These are phyloP conservation scores for Saccharomycopsis olivae DNA, from an alignment of 805 yeast species.

Conservation along the genomic window DNA sequence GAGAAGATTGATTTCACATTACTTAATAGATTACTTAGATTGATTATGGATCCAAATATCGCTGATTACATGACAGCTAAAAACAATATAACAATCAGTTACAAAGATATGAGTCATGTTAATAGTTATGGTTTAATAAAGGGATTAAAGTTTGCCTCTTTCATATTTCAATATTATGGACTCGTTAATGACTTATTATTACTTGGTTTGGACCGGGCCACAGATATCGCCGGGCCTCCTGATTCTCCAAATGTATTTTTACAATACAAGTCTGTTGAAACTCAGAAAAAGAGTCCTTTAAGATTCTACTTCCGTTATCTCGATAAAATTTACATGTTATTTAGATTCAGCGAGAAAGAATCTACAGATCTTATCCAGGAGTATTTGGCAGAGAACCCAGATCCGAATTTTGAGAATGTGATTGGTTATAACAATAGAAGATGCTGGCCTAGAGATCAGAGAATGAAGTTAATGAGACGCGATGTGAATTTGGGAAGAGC, in stretches of 20 bases:
- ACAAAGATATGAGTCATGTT: slow-evolving; percentile 91
- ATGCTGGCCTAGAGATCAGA: slow-evolving; percentile 90
- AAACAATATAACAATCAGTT: slow-evolving; percentile 70
- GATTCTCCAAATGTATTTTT: slow-evolving; percentile 65
- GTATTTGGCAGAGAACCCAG: slow-evolving; percentile 75
- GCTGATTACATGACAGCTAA: slow-evolving; percentile 94
- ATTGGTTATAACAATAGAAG: slow-evolving; percentile 79
- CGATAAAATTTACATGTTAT: slow-evolving; percentile 72
- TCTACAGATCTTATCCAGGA: slow-evolving; percentile 68
- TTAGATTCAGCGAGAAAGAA: slow-evolving; percentile 65
- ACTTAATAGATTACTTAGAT: slow-evolving; percentile 66
- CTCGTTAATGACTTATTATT: slow-evolving; percentile 70
- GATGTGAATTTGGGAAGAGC: slow-evolving; percentile 93
- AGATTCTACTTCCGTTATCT: slow-evolving; percentile 60
- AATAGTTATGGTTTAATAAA: slow-evolving; percentile 81
- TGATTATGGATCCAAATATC: slow-evolving; percentile 78
- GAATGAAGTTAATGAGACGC: slow-evolving; percentile 83
- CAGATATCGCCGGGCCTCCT: slow-evolving; percentile 75
- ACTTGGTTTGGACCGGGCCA: slow-evolving; percentile 79
- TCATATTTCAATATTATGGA: slow-evolving; percentile 85
- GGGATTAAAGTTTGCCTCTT: slow-evolving; percentile 86
- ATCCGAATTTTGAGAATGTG: slow-evolving; percentile 80
- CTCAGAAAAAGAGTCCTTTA: slow-evolving; percentile 35
- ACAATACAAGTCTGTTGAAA: slow-evolving; percentile 48
- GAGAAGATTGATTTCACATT: slow-evolving; percentile 87